Conservation (phyloP, 192 early-diverging fungal genomes). For the Coemansia umbellata region DNA sequence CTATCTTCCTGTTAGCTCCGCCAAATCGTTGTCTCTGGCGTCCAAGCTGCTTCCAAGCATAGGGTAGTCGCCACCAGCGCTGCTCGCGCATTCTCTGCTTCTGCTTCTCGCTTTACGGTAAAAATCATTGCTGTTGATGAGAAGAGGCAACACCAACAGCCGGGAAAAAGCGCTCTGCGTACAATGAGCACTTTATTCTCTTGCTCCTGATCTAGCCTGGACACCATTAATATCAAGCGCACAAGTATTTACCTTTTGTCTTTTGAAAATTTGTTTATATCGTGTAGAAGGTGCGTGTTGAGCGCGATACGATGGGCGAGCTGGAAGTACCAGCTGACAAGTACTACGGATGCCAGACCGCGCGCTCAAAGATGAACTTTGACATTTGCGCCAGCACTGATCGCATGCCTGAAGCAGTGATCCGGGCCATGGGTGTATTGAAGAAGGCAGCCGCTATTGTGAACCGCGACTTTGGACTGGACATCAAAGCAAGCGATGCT, state of each 20-base stretch:
- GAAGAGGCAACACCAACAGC: no score
- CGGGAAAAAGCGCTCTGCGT: no score
- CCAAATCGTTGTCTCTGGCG: slow-evolving; percentile 30
- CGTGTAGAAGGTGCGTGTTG: slow-evolving; percentile 56
- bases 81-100: slow-evolving; percentile 44
- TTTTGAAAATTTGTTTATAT: neutral
- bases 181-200: no score
- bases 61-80: slow-evolving; percentile 6
- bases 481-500: slow-evolving; percentile 75
- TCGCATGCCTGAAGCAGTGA: slow-evolving; percentile 93
- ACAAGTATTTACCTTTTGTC: neutral
- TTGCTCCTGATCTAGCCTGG: no score
- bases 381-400: slow-evolving; percentile 91
- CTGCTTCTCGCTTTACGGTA: slow-evolving; percentile 41
- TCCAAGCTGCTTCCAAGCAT: slow-evolving; percentile 21
- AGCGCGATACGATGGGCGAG: slow-evolving; percentile 91
- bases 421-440: slow-evolving; percentile 91
- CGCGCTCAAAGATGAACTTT: slow-evolving; percentile 95
- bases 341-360: slow-evolving; percentile 98
- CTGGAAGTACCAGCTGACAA: slow-evolving; percentile 91
- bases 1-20: slow-evolving; percentile 33
- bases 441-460: slow-evolving; percentile 94
- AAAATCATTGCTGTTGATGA: no score
- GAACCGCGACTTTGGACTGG: slow-evolving; percentile 88
- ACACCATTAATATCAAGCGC: no score